Evolutionary conservation across 495 filamentous ascomycete genomes (phyloP).

Genomic region (Penicillium maclennaniae): DNA sequence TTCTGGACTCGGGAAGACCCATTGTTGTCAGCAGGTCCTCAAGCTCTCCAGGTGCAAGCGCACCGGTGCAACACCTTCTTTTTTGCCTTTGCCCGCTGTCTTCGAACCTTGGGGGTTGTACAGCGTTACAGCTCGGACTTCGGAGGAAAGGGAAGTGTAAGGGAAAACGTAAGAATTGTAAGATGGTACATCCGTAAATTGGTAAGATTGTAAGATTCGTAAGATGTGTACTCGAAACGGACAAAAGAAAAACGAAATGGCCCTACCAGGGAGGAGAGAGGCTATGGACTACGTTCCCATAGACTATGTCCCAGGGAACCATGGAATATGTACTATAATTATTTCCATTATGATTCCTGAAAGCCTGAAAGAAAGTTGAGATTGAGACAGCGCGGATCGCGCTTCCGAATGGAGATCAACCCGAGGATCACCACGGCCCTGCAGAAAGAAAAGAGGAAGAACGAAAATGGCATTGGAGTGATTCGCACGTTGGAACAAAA

Average conservation of each 20-base stretch:
- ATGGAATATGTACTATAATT: no score
- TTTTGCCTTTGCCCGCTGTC: neutral
- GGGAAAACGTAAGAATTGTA: neutral
- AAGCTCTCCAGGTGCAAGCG: slow-evolving; percentile 8
- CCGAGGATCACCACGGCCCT: neutral
- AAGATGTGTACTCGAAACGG: neutral
- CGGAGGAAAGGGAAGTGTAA: neutral
- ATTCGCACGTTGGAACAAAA: neutral
- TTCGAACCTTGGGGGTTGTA: slow-evolving; percentile 3
- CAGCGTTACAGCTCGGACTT: slow-evolving; percentile 3
- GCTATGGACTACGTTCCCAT: neutral
- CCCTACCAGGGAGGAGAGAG: neutral
- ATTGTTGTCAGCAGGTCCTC: slow-evolving; percentile 12
- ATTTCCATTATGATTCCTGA: neutral
- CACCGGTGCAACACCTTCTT: neutral
- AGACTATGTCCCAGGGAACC: neutral
- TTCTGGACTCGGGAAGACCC: slow-evolving; percentile 21
- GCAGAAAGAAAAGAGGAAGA: neutral
- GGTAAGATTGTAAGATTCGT: neutral
- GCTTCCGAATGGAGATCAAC: slow-evolving; percentile 9
- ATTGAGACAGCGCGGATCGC: slow-evolving; percentile 9
- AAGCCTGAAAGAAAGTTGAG: slow-evolving; percentile 2
- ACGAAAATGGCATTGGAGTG: neutral
- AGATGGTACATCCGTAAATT: no score
- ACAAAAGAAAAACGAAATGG: neutral